These are phyloP conservation scores for Verticillium longisporum DNA, from an alignment of 2,329 filamentous ascomycete species.

Conservation along the genomic window DNA sequence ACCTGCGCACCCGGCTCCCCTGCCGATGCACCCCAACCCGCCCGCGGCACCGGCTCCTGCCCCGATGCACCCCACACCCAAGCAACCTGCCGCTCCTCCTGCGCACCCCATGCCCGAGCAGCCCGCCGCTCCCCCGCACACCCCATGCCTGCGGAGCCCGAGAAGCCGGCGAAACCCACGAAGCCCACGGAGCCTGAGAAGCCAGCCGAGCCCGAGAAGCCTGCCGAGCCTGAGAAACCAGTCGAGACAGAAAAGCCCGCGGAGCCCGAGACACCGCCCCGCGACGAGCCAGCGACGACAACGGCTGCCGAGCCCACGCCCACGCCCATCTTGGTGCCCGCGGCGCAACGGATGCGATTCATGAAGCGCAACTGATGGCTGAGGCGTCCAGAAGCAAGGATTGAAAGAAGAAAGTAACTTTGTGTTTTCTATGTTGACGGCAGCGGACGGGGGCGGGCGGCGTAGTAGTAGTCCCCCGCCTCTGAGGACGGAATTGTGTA, in stretches of 20 bases:
- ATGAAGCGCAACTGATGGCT: not conserved
- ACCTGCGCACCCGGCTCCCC: not conserved
- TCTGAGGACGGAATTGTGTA: not conserved
- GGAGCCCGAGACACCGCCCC: not conserved
- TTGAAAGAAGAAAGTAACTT: not conserved
- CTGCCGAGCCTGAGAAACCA: not conserved
- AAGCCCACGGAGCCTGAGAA: not conserved
- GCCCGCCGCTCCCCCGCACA: conserved; percentile 1
- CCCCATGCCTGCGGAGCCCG: not conserved
- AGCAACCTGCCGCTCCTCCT: not conserved
- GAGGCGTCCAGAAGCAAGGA: not conserved
- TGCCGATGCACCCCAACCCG: not conserved
- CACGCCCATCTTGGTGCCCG: not conserved
- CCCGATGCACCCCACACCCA: not conserved
- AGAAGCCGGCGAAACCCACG: not conserved
- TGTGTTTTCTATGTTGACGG: not conserved
- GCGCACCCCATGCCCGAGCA: not conserved
- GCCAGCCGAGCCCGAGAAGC: not conserved
- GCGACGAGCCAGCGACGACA: not conserved
- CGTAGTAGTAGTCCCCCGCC: not conserved
- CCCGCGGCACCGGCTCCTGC: not conserved
- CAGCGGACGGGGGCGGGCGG: not conserved
- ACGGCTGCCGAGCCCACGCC: not conserved
- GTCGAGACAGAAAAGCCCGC: not conserved
- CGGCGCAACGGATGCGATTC: not conserved